Base-by-base conservation (phyloP, 2,329 filamentous ascomycete genomes). In the Stachybotrys echinatus region DNA sequence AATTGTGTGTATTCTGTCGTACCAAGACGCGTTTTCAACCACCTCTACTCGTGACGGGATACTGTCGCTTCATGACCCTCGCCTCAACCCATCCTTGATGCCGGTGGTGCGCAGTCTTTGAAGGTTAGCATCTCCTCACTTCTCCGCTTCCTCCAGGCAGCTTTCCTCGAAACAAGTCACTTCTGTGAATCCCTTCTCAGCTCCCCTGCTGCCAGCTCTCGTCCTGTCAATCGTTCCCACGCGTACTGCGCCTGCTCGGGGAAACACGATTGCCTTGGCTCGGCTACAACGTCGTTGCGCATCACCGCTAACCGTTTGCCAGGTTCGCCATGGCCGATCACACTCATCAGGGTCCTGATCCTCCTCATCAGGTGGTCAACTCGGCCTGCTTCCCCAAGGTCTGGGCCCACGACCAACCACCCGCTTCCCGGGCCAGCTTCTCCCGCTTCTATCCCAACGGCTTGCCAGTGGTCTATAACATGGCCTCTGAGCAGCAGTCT, bases 371-470 rank as follows among this genome's bases (percentile, higher is more conserved):
- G 6, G 43, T 55, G 18, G 43, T 52, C n/a, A 45, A 55, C 17
- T 42, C 55, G 8, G 46, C 54, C 21, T 18, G 27, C 6, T 55
- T 61, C 19, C 49, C 55, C 20, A 53, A 62, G 23, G 52, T 59
- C 12, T 42, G 56, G n/a, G 61, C 58, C 18, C 47, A 54, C 21
- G 51, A 59, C 23, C 60, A 58, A 3, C 58, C 61, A 12, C 51
- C 51, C 2, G 59, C 53, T n/a, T 47, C 62, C 39, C 58, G 57
- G 22, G 56, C 54, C 17, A 50, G 52, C 6, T 70, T 68, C 45
- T 51, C 52, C 2, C 55, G 60, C 14, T 61, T 62, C 45, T 73
- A 72, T 21, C 69, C 70, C 3, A 61, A 61, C 48, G 69, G 68
- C 7, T 49, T 72, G 5, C 70, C 68, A 1, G 46, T 55, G 14